phyloP scores from a whole-genome alignment of 768 basidiomycete genomes.

The Daedaleopsis sinensis region DNA sequence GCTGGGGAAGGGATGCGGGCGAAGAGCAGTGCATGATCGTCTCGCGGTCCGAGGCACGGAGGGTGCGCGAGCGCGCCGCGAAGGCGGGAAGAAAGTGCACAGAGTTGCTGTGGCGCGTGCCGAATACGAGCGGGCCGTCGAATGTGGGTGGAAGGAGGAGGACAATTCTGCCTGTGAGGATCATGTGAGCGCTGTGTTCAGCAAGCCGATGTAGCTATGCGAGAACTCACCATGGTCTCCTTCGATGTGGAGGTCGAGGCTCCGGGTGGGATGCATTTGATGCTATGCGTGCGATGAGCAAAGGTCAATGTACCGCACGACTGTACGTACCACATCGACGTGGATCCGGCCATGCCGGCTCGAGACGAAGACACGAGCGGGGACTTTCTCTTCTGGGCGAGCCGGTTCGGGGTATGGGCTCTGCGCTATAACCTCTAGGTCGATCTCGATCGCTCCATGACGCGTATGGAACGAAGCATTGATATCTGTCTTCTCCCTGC shows the following conservation, averaged over 20 bases:
- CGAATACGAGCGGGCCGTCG: slow-evolving; percentile 22
- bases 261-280: slow-evolving; percentile 12
- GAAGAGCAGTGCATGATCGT: slow-evolving; percentile 17
- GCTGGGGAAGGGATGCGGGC: not conserved
- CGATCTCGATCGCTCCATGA: slow-evolving; percentile 27
- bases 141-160: slow-evolving; percentile 24
- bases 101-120: not conserved
- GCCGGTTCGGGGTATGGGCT: not conserved
- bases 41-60: slow-evolving; percentile 20
- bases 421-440: slow-evolving; percentile 23
- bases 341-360: slow-evolving; percentile 26
- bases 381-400: slow-evolving; percentile 8
- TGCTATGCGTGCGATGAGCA: not conserved
- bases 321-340: slow-evolving; percentile 25
- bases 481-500: slow-evolving; percentile 6
- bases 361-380: slow-evolving; percentile 18
- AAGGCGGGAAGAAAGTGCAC: slow-evolving; percentile 24
- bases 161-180: slow-evolving; percentile 13
- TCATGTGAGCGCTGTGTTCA: too few relatives aligned
- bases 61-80: slow-evolving; percentile 20
- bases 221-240: slow-evolving; percentile 7
- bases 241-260: slow-evolving; percentile 19
- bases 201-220: too few relatives aligned
- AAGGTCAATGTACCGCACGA: too few relatives aligned
- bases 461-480: slow-evolving; percentile 30